Percentiles rank a stretch among this genome's conserved stretches.
Conservation (phyloP, 2,329 filamentous ascomycete species). For the Botryotinia convoluta region DNA sequence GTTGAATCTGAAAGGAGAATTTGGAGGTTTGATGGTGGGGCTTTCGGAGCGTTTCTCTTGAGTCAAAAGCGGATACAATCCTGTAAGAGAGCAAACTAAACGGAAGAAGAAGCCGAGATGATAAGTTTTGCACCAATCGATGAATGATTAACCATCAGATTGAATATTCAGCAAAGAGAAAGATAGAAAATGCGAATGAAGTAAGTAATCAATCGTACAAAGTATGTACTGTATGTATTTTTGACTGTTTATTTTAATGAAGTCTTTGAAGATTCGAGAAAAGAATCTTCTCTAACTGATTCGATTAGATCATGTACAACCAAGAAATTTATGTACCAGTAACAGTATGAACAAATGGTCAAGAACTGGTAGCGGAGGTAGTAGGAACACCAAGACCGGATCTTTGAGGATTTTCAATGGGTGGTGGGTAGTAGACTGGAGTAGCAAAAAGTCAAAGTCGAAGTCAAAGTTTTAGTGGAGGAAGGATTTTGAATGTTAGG, state of each 20-base stretch:
- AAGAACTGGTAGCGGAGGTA: background rate
- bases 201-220: background rate
- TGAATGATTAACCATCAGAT: background rate
- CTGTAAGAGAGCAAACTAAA: background rate
- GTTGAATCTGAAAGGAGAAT: conserved; percentile 21
- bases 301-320: background rate
- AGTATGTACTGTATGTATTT: background rate
- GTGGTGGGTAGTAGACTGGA: background rate
- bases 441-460: background rate
- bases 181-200: background rate
- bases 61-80: conserved; percentile 14
- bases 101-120: conserved; percentile 17
- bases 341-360: background rate
- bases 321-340: background rate
- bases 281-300: background rate
- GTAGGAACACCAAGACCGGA: background rate
- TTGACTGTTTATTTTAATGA: background rate
- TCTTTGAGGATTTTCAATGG: background rate
- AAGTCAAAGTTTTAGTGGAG: background rate
- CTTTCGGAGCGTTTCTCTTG: conserved; percentile 20
- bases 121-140: conserved; percentile 12
- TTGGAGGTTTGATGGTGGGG: conserved; percentile 25
- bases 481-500: background rate
- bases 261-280: background rate
- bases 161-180: background rate